phyloP scores from a whole-genome alignment of 164 flowering plant genomes.

The grape (Vitis vinifera) region DNA sequence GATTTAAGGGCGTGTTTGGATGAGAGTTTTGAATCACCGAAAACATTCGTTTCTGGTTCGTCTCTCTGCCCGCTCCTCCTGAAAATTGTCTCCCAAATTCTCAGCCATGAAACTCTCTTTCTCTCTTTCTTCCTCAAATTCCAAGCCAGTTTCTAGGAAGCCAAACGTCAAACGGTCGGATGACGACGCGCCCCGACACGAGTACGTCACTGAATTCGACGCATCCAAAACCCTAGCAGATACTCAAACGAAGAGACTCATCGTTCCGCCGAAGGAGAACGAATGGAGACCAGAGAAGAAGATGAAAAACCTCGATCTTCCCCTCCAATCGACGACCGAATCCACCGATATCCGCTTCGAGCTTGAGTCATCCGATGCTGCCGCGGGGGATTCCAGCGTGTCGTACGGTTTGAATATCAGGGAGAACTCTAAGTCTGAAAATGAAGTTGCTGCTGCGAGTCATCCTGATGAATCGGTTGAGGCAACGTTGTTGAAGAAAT shows the following conservation, averaged over 20 bases:
- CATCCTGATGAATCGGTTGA: conserved; percentile 17
- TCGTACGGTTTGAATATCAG: conserved; percentile 53
- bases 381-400: conserved; percentile 17
- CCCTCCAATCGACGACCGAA: conserved; percentile 14
- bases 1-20: too few species aligned
- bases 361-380: conserved; percentile 26
- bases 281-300: conserved; percentile 54
- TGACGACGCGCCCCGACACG: conserved; percentile 1
- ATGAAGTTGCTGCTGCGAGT: not conserved
- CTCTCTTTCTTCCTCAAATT: conserved; percentile 29
- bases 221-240: conserved; percentile 37
- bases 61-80: too few species aligned
- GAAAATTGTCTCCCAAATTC: not conserved
- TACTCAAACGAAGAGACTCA: conserved; percentile 5
- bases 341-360: conserved; percentile 39
- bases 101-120: conserved; percentile 46
- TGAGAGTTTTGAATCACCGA: too few species aligned
- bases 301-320: conserved; percentile 64
- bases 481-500: conserved; percentile 40
- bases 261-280: conserved; percentile 61
- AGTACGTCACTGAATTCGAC: conserved; percentile 60
- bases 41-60: too few species aligned
- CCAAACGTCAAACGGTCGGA: conserved; percentile 13
- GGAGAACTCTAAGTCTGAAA: not conserved
- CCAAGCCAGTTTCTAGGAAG: conserved; percentile 19